Evolutionary conservation across 164 flowering plant genomes (phyloP).

Genomic region (Saururus chinensis): DNA sequence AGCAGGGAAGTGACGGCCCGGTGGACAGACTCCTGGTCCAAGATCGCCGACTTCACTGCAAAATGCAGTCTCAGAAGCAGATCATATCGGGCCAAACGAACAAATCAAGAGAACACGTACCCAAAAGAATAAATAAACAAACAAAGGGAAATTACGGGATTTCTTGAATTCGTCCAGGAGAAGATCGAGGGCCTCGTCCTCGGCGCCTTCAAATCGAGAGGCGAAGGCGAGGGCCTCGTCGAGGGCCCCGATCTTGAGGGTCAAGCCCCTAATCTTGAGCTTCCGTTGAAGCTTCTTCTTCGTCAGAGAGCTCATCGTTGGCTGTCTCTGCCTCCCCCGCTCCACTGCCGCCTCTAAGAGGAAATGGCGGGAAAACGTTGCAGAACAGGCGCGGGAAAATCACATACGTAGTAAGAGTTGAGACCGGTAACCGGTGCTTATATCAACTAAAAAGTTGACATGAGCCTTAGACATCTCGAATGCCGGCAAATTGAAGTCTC

Average conservation of each 20-base stretch:
- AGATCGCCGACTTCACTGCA: constrained; percentile 67
- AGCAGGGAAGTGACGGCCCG: constrained; percentile 37
- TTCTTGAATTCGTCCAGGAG: constrained; percentile 75
- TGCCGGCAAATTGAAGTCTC: no score
- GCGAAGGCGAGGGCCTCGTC: constrained; percentile 58
- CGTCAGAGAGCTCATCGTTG: constrained; percentile 4
- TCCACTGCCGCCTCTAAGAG: no score
- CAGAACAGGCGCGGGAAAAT: no score
- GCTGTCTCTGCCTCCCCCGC: no score
- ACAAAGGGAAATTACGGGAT: constrained; percentile 24
- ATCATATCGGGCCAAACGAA: background rate
- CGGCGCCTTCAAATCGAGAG: constrained; percentile 35
- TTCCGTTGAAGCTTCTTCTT: constrained; percentile 61
- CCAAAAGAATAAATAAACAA: background rate
- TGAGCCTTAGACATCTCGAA: no score
- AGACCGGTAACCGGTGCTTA: no score
- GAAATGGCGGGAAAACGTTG: no score
- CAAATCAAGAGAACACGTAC: background rate
- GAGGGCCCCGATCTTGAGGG: constrained; percentile 58
- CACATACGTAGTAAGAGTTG: no score
- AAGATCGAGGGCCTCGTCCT: constrained; percentile 76
- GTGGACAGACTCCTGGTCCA: constrained; percentile 60
- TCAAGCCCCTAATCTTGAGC: constrained; percentile 69
- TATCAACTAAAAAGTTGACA: no score
- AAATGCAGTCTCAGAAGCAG: background rate